phyloP scores from a whole-genome alignment of 2,329 filamentous ascomycete genomes.

The Ambrosiella xylebori region DNA sequence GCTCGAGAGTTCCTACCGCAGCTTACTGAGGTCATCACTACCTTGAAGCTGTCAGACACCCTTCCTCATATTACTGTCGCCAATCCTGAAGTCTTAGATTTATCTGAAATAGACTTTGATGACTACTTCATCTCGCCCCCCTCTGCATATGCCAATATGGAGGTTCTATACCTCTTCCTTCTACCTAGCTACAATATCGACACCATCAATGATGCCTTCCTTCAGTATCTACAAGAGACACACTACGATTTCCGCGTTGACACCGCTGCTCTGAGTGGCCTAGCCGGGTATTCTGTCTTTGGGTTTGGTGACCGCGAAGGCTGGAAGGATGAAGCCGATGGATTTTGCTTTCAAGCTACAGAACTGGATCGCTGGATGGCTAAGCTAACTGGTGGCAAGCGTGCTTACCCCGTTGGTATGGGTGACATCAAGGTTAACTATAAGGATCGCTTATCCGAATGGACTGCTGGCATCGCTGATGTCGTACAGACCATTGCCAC shows the following conservation, averaged over 20 bases:
- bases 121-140: constrained; percentile 76
- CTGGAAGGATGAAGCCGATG: constrained; percentile 80
- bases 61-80: constrained; percentile 23
- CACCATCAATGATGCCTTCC: constrained; percentile 71
- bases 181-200: constrained; percentile 92
- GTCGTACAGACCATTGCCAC: constrained; percentile 46
- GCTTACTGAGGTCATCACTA: constrained; percentile 34
- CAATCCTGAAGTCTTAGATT: constrained; percentile 51
- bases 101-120: constrained; percentile 79
- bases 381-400: constrained; percentile 71
- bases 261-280: constrained; percentile 56
- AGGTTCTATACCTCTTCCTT: constrained; percentile 68
- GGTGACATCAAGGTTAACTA: constrained; percentile 70
- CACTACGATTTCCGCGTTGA: constrained; percentile 96
- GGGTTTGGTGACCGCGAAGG: constrained; percentile 82
- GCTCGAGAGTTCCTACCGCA: constrained; percentile 44
- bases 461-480: constrained; percentile 57
- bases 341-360: constrained; percentile 83
- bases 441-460: constrained; percentile 51
- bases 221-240: constrained; percentile 77
- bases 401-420: constrained; percentile 77
- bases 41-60: constrained; percentile 21
- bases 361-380: constrained; percentile 94
- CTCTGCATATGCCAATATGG: constrained; percentile 35
- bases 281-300: constrained; percentile 84